Percentiles rank a stretch among this genome's conserved stretches.
phyloP scores from a whole-genome alignment of 192 early-diverging fungal genomes.

The Coemansia sp. region DNA sequence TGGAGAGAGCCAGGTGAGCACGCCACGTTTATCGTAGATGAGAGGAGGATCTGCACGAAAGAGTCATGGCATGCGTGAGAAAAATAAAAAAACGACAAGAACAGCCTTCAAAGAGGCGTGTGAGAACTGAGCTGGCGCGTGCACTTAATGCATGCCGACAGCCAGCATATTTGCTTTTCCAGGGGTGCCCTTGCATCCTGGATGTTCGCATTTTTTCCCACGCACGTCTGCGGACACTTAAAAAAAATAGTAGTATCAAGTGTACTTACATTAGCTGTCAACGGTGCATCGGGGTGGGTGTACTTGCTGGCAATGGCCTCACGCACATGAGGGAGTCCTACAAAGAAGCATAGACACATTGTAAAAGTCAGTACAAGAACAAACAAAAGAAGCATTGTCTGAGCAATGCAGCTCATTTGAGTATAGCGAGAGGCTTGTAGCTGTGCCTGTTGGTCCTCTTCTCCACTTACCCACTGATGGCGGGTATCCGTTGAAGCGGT shows the following conservation, averaged over 20 bases:
- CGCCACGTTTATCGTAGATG: background rate
- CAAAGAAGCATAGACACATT: background rate
- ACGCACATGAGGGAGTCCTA: slow-evolving; percentile 60
- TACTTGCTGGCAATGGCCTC: slow-evolving; percentile 75
- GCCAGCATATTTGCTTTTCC: background rate
- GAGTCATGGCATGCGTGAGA: slow-evolving; percentile 22
- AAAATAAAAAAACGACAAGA: background rate
- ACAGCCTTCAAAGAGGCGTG: background rate
- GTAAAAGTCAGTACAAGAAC: background rate
- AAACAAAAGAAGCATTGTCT: background rate
- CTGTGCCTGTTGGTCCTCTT: background rate
- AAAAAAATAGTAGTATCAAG: background rate
- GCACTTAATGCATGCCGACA: background rate
- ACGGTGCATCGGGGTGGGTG: slow-evolving; percentile 65
- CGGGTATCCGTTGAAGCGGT: slow-evolving; percentile 80
- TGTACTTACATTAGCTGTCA: slow-evolving; percentile 58
- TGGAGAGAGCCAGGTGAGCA: background rate
- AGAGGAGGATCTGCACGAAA: background rate
- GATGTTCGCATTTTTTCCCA: background rate
- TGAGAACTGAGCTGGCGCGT: slow-evolving; percentile 1
- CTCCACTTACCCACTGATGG: slow-evolving; percentile 65
- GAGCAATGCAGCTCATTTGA: background rate
- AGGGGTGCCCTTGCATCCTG: background rate
- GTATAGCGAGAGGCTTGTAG: background rate
- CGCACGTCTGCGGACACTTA: background rate